These are phyloP conservation scores for Tylopilus vinaceipallidus DNA, from an alignment of 768 basidiomycete species.

Conservation along the genomic window DNA sequence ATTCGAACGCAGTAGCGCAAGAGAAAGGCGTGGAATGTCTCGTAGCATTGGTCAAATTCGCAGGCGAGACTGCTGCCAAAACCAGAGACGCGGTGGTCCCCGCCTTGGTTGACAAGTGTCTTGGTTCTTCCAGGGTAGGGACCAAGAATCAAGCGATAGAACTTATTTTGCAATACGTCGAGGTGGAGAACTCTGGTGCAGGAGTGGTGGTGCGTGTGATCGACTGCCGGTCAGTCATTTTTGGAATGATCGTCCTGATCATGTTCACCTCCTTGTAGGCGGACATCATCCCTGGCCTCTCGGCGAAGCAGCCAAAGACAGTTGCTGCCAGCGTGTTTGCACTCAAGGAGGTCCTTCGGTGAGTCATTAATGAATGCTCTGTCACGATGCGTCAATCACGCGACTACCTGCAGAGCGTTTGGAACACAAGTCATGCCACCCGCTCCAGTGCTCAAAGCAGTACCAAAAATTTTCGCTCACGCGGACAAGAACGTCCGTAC, in stretches of 20 bases:
- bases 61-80: slow-evolving; percentile 84
- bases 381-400: neutral
- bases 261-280: slow-evolving; percentile 43
- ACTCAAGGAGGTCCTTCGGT: slow-evolving; percentile 86
- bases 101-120: slow-evolving; percentile 93
- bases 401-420: slow-evolving; percentile 54
- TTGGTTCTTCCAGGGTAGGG: slow-evolving; percentile 86
- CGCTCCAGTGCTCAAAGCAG: slow-evolving; percentile 75
- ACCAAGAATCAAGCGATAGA: slow-evolving; percentile 89
- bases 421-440: slow-evolving; percentile 74
- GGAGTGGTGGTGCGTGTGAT: slow-evolving; percentile 78
- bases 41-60: slow-evolving; percentile 82
- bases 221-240: slow-evolving; percentile 26
- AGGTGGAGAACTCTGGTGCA: slow-evolving; percentile 86
- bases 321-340: slow-evolving; percentile 77
- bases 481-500: slow-evolving; percentile 93
- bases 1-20: slow-evolving; percentile 95
- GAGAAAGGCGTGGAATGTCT: slow-evolving; percentile 95
- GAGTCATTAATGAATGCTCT: slow-evolving; percentile 25
- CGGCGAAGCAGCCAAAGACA: slow-evolving; percentile 92
- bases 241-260: slow-evolving; percentile 19
- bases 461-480: slow-evolving; percentile 94
- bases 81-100: slow-evolving; percentile 81
- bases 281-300: slow-evolving; percentile 81
- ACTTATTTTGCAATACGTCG: slow-evolving; percentile 84